Conservation (phyloP, 2,329 filamentous ascomycete species). For the Aspergillus novofumigatus region DNA sequence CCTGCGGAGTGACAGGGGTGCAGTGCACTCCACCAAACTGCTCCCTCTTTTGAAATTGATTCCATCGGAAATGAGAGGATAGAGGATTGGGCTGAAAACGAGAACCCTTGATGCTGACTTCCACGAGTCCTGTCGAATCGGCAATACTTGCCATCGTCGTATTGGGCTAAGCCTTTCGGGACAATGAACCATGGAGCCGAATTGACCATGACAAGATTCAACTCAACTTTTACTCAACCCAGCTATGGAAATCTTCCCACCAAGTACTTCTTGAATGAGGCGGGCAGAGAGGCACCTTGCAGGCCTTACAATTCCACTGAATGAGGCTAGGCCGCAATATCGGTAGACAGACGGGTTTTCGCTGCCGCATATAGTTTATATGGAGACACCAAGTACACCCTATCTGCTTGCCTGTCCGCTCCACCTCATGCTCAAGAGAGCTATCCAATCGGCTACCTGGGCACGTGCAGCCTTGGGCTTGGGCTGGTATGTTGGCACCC, state of each 20-base stretch:
- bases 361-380: too few species aligned
- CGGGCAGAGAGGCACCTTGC: neutral
- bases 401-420: too few species aligned
- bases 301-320: too few species aligned
- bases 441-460: too few species aligned
- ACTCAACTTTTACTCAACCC: neutral
- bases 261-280: neutral
- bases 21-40: neutral
- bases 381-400: too few species aligned
- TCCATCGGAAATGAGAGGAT: neutral
- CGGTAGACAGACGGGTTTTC: too few species aligned
- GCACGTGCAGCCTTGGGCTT: too few species aligned
- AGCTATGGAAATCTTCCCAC: neutral
- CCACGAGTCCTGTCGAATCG: neutral
- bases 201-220: too few species aligned
- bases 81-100: too few species aligned
- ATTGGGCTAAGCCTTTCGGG: neutral
- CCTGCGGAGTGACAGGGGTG: neutral
- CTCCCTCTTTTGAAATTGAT: neutral
- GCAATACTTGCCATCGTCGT: neutral
- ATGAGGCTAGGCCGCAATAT: too few species aligned
- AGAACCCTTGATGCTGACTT: neutral
- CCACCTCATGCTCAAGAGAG: too few species aligned
- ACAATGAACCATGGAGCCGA: neutral
- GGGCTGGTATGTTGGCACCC: too few species aligned